Conservation (phyloP, 495 filamentous ascomycete genomes). For the Aspergillus panamensis region DNA sequence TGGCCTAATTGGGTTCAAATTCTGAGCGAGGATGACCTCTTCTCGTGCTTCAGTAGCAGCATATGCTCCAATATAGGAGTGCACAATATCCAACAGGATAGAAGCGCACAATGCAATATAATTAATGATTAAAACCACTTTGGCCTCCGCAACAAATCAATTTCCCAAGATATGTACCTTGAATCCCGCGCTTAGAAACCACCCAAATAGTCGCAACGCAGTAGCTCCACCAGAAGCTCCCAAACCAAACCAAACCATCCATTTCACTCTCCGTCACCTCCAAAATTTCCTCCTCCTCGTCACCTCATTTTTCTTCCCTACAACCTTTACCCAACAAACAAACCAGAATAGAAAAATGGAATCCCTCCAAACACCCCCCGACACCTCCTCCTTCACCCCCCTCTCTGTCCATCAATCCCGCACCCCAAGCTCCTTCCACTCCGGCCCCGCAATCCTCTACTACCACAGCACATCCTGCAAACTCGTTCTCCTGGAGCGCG, state of each 20-base stretch:
- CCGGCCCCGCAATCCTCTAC: slow-evolving; percentile 75
- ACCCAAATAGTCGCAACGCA: no score
- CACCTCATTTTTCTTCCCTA: not conserved
- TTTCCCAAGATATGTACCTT: no score
- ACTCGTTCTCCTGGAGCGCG: slow-evolving; percentile 47
- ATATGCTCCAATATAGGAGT: no score
- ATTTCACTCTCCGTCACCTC: slow-evolving; percentile 13
- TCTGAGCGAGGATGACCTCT: no score
- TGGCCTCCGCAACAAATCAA: no score
- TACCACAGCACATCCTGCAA: slow-evolving; percentile 63
- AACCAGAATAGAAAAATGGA: slow-evolving; percentile 37
- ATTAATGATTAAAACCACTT: no score
- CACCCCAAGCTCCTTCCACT: slow-evolving; percentile 81
- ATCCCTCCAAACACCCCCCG: slow-evolving; percentile 46
- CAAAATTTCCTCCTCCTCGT: not conserved
- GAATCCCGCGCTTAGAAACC: no score
- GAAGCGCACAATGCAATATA: no score
- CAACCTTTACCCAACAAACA: slow-evolving; percentile 4
- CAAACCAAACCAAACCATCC: slow-evolving; percentile 5
- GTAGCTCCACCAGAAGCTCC: slow-evolving; percentile 6
- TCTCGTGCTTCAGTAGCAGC: no score
- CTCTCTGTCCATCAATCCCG: slow-evolving; percentile 77
- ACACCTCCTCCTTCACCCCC: slow-evolving; percentile 59
- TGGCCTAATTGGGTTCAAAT: not conserved
- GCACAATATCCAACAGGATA: no score